phyloP scores from a whole-genome alignment of 805 yeast species.

The Yarrowia porcina region DNA sequence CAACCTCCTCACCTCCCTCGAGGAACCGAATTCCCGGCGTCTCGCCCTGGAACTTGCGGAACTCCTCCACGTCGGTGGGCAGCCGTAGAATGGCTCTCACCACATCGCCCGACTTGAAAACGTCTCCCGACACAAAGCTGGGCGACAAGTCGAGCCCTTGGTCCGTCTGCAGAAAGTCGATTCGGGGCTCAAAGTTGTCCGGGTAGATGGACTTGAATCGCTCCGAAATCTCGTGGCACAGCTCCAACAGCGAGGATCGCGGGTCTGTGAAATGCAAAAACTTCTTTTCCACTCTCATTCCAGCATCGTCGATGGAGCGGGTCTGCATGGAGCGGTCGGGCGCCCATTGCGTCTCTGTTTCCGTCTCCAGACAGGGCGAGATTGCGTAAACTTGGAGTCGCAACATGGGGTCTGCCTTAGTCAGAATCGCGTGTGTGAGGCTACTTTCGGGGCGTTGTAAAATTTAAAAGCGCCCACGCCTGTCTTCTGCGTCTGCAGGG shows the following conservation, averaged over 20 bases:
- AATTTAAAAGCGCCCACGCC: neutral
- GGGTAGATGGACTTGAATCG: conserved; percentile 17
- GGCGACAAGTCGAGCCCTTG: conserved; percentile 1
- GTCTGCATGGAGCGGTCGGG: conserved; percentile 1
- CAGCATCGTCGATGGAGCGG: neutral
- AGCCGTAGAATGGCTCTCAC: conserved; percentile 16
- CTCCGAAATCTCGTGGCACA: conserved; percentile 4
- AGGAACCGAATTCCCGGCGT: neutral
- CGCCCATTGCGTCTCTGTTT: neutral
- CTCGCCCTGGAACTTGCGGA: neutral
- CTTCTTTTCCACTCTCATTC: conserved; percentile 19
- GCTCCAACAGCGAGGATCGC: neutral
- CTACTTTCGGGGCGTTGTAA: neutral
- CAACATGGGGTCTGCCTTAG: neutral
- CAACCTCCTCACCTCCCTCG: neutral
- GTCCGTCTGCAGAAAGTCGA: conserved; percentile 12
- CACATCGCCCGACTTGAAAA: neutral
- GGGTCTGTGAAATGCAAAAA: conserved; percentile 19
- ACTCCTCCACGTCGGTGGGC: conserved; percentile 9
- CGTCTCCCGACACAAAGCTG: neutral
- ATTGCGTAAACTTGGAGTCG: conserved; percentile 16
- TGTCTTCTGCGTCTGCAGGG: neutral
- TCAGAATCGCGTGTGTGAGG: neutral
- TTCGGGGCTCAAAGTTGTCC: neutral
- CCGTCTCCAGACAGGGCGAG: conserved; percentile 4